phyloP scores from a whole-genome alignment of 345 rosid species.

The Kernera saxatilis region DNA sequence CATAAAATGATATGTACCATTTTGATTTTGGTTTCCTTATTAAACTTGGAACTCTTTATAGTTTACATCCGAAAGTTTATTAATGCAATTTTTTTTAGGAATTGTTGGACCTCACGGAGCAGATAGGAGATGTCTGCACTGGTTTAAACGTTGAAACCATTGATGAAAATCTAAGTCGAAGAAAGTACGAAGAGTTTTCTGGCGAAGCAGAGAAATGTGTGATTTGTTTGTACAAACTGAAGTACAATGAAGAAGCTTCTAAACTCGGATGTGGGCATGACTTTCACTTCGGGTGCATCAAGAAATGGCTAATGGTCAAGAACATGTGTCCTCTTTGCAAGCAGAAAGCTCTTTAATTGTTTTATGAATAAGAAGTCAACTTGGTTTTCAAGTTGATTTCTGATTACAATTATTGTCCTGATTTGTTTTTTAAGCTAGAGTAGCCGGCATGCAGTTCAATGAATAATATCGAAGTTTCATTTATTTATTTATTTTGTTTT shows the following conservation, averaged over 20 bases:
- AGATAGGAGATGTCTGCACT: neutral
- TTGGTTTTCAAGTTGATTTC: neutral
- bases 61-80: too few species aligned
- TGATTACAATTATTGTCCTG: neutral
- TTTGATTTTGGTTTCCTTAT: neutral
- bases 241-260: constrained; percentile 1
- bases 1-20: too few species aligned
- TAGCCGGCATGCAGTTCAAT: neutral
- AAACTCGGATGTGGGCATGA: constrained; percentile 20
- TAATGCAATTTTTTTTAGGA: neutral
- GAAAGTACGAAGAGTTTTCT: neutral
- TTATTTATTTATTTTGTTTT: too few species aligned
- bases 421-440: neutral
- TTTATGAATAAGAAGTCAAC: too few species aligned
- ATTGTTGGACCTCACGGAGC: neutral
- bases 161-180: neutral
- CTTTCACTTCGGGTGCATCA: constrained; percentile 19
- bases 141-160: neutral
- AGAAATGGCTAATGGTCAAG: constrained; percentile 3
- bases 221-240: neutral
- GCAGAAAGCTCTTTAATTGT: neutral
- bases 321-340: constrained; percentile 28
- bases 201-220: neutral
- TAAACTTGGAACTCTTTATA: neutral
- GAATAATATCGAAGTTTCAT: neutral